Conservation (phyloP, 495 filamentous ascomycete species). For the Podospora comata region DNA sequence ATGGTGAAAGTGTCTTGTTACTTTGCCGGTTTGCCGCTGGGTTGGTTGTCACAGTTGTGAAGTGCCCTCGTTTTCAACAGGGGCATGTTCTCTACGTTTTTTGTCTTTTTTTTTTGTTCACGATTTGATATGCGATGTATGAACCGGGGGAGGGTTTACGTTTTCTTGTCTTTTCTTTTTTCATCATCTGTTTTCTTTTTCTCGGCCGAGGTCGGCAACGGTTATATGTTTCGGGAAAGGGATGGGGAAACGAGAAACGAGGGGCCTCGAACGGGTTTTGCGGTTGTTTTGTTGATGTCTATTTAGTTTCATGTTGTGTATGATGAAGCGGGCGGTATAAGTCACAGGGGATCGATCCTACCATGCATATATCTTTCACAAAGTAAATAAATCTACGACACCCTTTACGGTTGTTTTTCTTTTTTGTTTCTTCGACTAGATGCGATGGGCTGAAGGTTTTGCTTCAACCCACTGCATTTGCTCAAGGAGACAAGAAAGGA, state of each 20-base stretch:
- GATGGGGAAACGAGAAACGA: background rate
- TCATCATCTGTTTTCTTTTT: background rate
- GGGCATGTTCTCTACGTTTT: background rate
- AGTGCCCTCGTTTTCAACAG: background rate
- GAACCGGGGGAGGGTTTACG: background rate
- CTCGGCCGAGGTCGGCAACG: background rate
- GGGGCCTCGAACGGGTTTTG: background rate
- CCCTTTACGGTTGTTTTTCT: too few relatives aligned
- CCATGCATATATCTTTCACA: background rate
- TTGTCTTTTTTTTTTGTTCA: background rate
- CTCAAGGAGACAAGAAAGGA: too few relatives aligned
- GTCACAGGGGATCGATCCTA: background rate
- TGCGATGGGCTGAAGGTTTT: too few relatives aligned
- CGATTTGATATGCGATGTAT: background rate
- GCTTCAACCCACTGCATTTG: too few relatives aligned
- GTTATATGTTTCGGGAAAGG: background rate
- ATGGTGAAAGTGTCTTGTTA: background rate
- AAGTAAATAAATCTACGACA: too few relatives aligned
- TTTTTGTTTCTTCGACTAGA: too few relatives aligned
- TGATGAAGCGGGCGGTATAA: background rate
- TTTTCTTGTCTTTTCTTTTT: constrained; percentile 3
- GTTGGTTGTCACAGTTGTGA: constrained; percentile 1
- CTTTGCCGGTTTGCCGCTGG: background rate
- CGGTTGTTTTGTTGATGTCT: background rate
- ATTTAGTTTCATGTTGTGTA: background rate